Conservation (phyloP, 768 basidiomycete species). For the Auricularia sp. region DNA sequence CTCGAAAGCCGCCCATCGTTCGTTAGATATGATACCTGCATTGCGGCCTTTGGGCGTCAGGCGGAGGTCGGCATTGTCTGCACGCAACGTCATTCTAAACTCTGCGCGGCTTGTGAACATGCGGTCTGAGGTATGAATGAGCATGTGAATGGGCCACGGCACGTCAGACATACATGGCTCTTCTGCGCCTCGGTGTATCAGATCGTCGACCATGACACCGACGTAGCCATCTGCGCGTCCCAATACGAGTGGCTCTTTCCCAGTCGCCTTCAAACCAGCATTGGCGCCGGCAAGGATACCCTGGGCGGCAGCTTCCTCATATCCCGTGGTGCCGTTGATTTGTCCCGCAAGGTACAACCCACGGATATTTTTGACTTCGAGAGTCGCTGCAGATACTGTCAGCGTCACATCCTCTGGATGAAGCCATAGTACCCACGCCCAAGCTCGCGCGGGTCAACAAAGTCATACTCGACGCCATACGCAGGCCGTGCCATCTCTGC, state of each 20-base stretch:
- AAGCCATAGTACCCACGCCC: slow-evolving; percentile 36
- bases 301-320: slow-evolving; percentile 90
- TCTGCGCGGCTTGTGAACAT: slow-evolving; percentile 92
- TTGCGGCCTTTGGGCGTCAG: slow-evolving; percentile 59
- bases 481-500: slow-evolving; percentile 78
- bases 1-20: slow-evolving; percentile 34
- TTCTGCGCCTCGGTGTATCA: slow-evolving; percentile 79
- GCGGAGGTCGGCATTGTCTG: slow-evolving; percentile 82
- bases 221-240: slow-evolving; percentile 80
- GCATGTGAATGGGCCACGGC: not conserved
- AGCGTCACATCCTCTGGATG: not conserved
- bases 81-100: slow-evolving; percentile 78
- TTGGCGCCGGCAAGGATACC: slow-evolving; percentile 84
- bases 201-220: slow-evolving; percentile 89
- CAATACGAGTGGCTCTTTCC: slow-evolving; percentile 47
- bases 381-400: slow-evolving; percentile 39
- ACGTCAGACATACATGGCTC: slow-evolving; percentile 62
- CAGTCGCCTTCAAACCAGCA: slow-evolving; percentile 60
- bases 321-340: slow-evolving; percentile 90
- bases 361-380: slow-evolving; percentile 80
- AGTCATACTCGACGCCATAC: slow-evolving; percentile 90
- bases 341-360: slow-evolving; percentile 85
- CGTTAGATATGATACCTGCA: slow-evolving; percentile 33
- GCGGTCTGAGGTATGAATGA: slow-evolving; percentile 43
- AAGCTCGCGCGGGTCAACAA: slow-evolving; percentile 78